Conservation (phyloP, 2,329 filamentous ascomycete species). For the Aspergillus quadrilineatus region DNA sequence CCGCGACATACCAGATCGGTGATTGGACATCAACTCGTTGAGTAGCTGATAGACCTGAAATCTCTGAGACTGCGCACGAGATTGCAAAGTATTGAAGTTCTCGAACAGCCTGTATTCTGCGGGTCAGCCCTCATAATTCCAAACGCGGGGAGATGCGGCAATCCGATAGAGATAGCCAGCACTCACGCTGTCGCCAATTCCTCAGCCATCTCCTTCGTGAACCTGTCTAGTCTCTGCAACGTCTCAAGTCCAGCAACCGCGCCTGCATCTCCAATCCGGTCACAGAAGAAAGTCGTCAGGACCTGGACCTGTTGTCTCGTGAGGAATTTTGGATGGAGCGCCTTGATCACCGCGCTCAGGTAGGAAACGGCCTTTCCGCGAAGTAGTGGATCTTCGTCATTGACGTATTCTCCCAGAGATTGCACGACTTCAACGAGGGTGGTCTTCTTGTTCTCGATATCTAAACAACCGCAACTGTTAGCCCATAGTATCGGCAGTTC, state of each 20-base stretch:
- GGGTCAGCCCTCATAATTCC: slow-evolving; percentile 16
- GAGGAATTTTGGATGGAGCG: slow-evolving; percentile 55
- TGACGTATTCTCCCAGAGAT: slow-evolving; percentile 65
- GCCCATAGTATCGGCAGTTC: slow-evolving; percentile 16
- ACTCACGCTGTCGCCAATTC: slow-evolving; percentile 55
- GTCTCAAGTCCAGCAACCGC: slow-evolving; percentile 59
- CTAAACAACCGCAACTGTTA: slow-evolving; percentile 35
- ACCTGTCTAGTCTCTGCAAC: slow-evolving; percentile 60
- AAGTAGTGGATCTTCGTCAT: slow-evolving; percentile 61
- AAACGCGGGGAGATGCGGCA: not conserved
- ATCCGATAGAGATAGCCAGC: not conserved
- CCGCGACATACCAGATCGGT: slow-evolving; percentile 51
- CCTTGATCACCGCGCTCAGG: slow-evolving; percentile 45
- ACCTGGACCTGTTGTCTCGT: slow-evolving; percentile 63
- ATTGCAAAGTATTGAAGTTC: slow-evolving; percentile 58
- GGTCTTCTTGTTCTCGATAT: slow-evolving; percentile 58
- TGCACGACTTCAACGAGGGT: slow-evolving; percentile 64
- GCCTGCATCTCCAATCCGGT: slow-evolving; percentile 63
- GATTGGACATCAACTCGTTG: slow-evolving; percentile 61
- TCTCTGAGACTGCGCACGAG: slow-evolving; percentile 63
- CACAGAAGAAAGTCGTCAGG: slow-evolving; percentile 63
- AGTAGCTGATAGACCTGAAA: slow-evolving; percentile 63
- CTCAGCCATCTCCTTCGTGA: slow-evolving; percentile 57
- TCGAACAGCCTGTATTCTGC: slow-evolving; percentile 45
- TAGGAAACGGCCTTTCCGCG: slow-evolving; percentile 58